Evolutionary conservation across 495 filamentous ascomycete genomes (phyloP).

Genomic region (Evernia prunastri): DNA sequence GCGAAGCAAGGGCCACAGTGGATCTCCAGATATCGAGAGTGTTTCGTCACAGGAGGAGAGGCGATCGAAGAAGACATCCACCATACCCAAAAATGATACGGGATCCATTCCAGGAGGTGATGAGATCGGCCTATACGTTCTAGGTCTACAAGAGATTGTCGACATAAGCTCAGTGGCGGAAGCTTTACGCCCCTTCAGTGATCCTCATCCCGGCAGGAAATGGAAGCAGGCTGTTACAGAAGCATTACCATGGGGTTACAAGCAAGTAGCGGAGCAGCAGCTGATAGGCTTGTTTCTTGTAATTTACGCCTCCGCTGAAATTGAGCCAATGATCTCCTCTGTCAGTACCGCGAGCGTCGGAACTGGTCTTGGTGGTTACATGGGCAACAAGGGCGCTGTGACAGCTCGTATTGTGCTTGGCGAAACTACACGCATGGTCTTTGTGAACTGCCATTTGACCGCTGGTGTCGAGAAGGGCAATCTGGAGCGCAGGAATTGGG

Average conservation of each 20-base stretch:
- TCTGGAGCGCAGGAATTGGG: constrained; percentile 84
- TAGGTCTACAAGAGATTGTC: constrained; percentile 88
- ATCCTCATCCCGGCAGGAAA: constrained; percentile 59
- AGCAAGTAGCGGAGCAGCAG: constrained; percentile 71
- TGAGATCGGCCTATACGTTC: constrained; percentile 79
- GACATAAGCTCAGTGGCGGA: constrained; percentile 67
- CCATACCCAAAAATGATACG: constrained; percentile 34
- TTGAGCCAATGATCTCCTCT: constrained; percentile 64
- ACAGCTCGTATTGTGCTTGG: constrained; percentile 77
- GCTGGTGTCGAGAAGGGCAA: constrained; percentile 72
- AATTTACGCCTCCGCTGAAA: constrained; percentile 71
- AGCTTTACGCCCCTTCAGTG: constrained; percentile 62
- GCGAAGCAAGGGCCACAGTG: constrained; percentile 15
- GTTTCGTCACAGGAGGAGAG: constrained; percentile 40
- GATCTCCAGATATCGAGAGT: constrained; percentile 32
- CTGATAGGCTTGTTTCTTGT: constrained; percentile 80
- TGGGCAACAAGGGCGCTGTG: constrained; percentile 94
- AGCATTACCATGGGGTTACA: constrained; percentile 70
- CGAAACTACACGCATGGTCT: constrained; percentile 79
- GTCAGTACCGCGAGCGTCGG: constrained; percentile 74
- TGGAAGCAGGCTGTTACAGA: constrained; percentile 71
- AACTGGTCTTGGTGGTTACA: constrained; percentile 82
- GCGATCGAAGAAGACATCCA: constrained; percentile 33
- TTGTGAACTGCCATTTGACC: constrained; percentile 85
- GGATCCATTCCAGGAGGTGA: constrained; percentile 36